These are phyloP conservation scores for Millerozyma miso DNA, from an alignment of 805 yeast species.

Conservation along the genomic window DNA sequence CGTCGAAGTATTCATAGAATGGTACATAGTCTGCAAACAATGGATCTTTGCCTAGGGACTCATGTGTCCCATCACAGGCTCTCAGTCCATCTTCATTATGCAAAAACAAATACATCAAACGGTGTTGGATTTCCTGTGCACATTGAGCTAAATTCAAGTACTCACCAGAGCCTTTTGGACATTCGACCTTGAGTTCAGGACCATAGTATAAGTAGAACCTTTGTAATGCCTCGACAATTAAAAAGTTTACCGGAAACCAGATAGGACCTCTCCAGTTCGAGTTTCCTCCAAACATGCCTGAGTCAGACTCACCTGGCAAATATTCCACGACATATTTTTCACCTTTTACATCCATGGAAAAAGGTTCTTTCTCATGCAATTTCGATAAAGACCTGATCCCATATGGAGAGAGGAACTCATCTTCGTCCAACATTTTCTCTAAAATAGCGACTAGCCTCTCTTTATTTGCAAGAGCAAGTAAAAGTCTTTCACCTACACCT, in stretches of 20 bases:
- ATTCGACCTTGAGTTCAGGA: conserved; percentile 75
- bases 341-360: conserved; percentile 78
- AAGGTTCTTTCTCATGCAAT: conserved; percentile 80
- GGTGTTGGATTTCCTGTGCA: conserved; percentile 85
- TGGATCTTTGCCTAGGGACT: conserved; percentile 53
- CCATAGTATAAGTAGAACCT: conserved; percentile 88
- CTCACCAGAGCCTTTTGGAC: conserved; percentile 82
- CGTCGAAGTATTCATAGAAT: conserved; percentile 87
- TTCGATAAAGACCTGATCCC: conserved; percentile 89
- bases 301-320: conserved; percentile 84
- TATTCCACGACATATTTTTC: conserved; percentile 65
- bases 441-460: conserved; percentile 75
- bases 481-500: conserved; percentile 79
- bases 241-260: conserved; percentile 91
- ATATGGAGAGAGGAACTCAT: conserved; percentile 76
- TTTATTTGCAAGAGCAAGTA: conserved; percentile 74
- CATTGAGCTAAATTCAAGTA: conserved; percentile 77
- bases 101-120: conserved; percentile 72
- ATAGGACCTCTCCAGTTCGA: conserved; percentile 98
- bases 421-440: conserved; percentile 77
- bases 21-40: conserved; percentile 71
- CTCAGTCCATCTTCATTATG: conserved; percentile 63
- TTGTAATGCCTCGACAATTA: conserved; percentile 81
- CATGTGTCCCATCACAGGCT: conserved; percentile 73
- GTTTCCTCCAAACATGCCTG: conserved; percentile 94